Conservation (phyloP, 73 alveolate genomes). For the Paraurostyla sp. region DNA sequence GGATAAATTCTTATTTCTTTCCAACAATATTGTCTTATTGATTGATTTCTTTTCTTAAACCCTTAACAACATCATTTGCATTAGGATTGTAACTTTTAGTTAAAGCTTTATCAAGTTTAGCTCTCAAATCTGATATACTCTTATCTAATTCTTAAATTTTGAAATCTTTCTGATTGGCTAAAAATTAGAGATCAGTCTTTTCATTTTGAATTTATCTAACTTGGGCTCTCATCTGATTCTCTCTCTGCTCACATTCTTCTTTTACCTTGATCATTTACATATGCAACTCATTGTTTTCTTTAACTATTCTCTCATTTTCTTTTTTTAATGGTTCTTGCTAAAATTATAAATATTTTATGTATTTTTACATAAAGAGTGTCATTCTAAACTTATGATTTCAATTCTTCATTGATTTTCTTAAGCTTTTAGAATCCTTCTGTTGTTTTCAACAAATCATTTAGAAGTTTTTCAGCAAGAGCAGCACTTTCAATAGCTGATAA, state of each 20-base stretch:
- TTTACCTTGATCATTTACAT: conserved; percentile 90
- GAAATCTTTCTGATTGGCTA: conserved; percentile 63
- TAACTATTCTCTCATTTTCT: conserved; percentile 95
- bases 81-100: conserved; percentile 57
- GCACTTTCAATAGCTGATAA: conserved; percentile 69
- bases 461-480: conserved; percentile 90
- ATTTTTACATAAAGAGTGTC: conserved; percentile 35
- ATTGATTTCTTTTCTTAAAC: conserved; percentile 37
- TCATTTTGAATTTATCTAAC: conserved; percentile 74
- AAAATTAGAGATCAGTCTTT: conserved; percentile 74
- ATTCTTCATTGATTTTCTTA: conserved; percentile 89
- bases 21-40: conserved; percentile 42
- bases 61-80: conserved; percentile 49
- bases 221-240: conserved; percentile 75
- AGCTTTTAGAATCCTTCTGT: conserved; percentile 96
- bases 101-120: conserved; percentile 61
- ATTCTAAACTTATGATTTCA: conserved; percentile 61
- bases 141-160: conserved; percentile 33
- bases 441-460: conserved; percentile 93
- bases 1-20: conserved; percentile 22
- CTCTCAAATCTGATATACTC: conserved; percentile 26
- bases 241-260: conserved; percentile 86
- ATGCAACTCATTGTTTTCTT: conserved; percentile 97
- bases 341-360: not conserved
- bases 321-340: conserved; percentile 90